Base-by-base conservation (phyloP, 225 moss, liverwort and hornwort genomes). In the Bryum argenteum region DNA sequence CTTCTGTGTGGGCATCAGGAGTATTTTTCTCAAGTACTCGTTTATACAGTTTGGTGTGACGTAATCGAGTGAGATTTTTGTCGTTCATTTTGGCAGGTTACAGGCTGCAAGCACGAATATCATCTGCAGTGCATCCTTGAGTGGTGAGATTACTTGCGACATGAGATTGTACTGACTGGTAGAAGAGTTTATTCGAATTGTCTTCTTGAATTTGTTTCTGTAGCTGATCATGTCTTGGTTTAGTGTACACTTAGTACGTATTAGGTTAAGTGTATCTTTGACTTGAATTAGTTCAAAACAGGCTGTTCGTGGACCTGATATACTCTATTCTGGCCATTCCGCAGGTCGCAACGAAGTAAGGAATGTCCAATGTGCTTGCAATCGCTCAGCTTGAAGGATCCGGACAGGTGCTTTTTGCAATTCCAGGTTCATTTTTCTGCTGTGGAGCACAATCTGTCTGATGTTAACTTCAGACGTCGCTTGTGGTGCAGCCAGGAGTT, bases 311-410 rank as follows among this genome's bases (percentile, higher is more conserved):
- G 62, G 18, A 63, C 63, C 22, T 54, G 23, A 14, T 48, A 0
- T 57, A 18, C 26, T 67, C 8, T 1, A 47, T 56, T 67, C 61
- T 23, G 78, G 44, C 40, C 58, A 33, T 33, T 48, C 13, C 65
- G 17, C 82, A 90, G 90, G 90, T 88, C 93, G 24, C 93, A 94
- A 71, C 80, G 91, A 58, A 91, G 93, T 70, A 88, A 84, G 73
- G 91, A 94, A 58, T 94, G 93, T 69, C 93, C 91, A 10, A 94
- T 94, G 89, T 91, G 93, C 59, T 91, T 81, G 91, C 91, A 84
- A 76, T 70, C 89, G 58, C 86, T 91, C 66, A 83, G 88, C 63
- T 76, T 94, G 48, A 85, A 94, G 72, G 86, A 94, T 85, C 88
- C 89, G n/a, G 88, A 88, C 37, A 87, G 84, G 87, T 87, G 66